Evolutionary conservation across 2,329 filamentous ascomycete genomes (phyloP).

Genomic region (Clarireedia monteithiana): DNA sequence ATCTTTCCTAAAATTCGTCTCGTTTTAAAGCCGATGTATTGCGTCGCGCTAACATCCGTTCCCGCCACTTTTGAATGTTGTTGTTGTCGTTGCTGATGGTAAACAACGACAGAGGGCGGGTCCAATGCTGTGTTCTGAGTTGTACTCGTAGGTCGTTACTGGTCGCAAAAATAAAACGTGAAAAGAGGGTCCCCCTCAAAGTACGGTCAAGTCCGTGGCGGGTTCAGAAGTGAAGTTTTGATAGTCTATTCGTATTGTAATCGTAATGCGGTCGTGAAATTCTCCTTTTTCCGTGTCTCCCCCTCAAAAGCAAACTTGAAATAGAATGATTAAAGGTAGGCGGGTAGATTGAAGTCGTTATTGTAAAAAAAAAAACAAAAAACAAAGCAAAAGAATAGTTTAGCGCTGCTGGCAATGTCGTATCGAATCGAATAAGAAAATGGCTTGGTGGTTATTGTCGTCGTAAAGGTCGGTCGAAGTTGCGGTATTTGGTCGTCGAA

Average conservation of each 20-base stretch:
- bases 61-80: not conserved
- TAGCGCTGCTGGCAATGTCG: not conserved
- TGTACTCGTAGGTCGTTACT: not conserved
- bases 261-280: constrained; percentile 7
- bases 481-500: not conserved
- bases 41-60: constrained; percentile 8
- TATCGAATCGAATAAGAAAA: not conserved
- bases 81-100: no score
- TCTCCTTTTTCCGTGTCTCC: not conserved
- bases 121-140: not conserved
- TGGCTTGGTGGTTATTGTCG: not conserved
- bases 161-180: not conserved
- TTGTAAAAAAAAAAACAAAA: not conserved
- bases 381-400: not conserved
- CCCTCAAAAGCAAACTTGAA: not conserved
- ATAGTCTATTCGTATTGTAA: not conserved
- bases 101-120: not conserved
- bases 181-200: no score
- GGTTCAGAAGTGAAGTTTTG: not conserved
- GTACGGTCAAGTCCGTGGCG: not conserved
- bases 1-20: constrained; percentile 7
- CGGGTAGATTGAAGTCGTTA: not conserved
- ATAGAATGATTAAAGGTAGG: constrained; percentile 1
- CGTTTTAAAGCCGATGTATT: constrained; percentile 5
- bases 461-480: not conserved